Evolutionary conservation across 176 grass and related monocot species (phyloP), one percentile per base, ranked within the genome.

Genomic region (Hordeum marinum): DNA sequence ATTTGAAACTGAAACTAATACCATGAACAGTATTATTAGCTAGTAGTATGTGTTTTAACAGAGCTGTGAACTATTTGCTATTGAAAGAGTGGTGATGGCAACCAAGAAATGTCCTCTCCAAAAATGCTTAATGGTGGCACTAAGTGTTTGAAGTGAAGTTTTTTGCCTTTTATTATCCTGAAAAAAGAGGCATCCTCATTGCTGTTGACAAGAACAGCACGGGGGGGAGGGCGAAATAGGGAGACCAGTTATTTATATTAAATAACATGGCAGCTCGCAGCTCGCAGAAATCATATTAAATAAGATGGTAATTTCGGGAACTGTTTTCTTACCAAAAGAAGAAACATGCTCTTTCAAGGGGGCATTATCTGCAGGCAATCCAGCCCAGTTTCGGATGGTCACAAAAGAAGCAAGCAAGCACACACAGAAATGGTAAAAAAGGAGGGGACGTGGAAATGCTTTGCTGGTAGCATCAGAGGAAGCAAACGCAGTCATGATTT

Each of bases 301-400:
- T 66, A 81, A 61, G 71, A 78, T 67, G 78, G 59, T 32, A 83
- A 61, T 81, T 72, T 84, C 77, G 76, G 70, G 52, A 69, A 66
- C 18, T 71, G 69, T 88, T 77, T 81, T 81, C 29, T 43, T 84
- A 76, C 80, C 68, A 84, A 88, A 91, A 84, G 43, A 87, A 84
- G 81, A 87, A 87, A 84, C 7, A 63, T 84, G 29, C 68, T 80
- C 45, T 68, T 46, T 2, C n/a, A 77, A 48, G 42, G 2, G 79
- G 72, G 55, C 55, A 82, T 26, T 78, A 65, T 90, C 20, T 64
- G 64, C 65, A 72, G 83, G 43, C 79, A 78, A 52, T 7, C 25
- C 45, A 35, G 5, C 21, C 79, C 79, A 66, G 55, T 66, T 90
- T 82, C 71, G 70, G 72, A 57, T 69, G 48, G 34, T 76, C 35